These are phyloP conservation scores for Zasmidium angulare DNA, from an alignment of 2,329 filamentous ascomycete genomes.

Conservation along the genomic window DNA sequence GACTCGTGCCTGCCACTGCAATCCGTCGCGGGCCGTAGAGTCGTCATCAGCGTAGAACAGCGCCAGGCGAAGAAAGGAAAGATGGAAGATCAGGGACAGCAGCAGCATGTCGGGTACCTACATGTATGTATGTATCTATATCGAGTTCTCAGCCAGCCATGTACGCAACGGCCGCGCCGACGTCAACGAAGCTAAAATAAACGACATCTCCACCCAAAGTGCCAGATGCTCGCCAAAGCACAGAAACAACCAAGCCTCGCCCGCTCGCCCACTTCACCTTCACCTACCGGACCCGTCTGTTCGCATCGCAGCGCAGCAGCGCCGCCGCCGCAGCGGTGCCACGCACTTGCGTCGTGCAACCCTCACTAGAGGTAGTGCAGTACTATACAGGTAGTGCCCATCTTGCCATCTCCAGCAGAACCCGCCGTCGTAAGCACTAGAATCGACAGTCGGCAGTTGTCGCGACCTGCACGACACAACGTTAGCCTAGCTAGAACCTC, in stretches of 20 bases:
- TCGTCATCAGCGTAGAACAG: background rate
- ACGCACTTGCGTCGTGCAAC: background rate
- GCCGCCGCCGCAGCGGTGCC: background rate
- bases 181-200: background rate
- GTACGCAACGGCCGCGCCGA: background rate
- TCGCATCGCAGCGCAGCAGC: too few species aligned
- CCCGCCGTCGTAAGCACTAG: constrained; percentile 4
- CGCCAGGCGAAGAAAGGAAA: background rate
- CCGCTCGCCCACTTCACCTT: too few species aligned
- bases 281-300: too few species aligned
- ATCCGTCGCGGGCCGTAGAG: background rate
- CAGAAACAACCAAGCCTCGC: background rate
- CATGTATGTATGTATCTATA: background rate
- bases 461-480: constrained; percentile 5
- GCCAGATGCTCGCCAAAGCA: too few species aligned
- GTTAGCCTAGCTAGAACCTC: too few species aligned
- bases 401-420: background rate
- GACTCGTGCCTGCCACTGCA: too few species aligned
- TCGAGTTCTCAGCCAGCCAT: background rate
- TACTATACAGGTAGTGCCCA: too few species aligned
- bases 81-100: background rate
- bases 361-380: too few species aligned
- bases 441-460: background rate
- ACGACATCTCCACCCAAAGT: background rate
- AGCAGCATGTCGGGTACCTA: background rate